A percentile compares a stretch with the other conserved stretches of the same genome.
phyloP scores from a whole-genome alignment of 371 early-diverging fungal genomes.

The Parasitella parasitica region DNA sequence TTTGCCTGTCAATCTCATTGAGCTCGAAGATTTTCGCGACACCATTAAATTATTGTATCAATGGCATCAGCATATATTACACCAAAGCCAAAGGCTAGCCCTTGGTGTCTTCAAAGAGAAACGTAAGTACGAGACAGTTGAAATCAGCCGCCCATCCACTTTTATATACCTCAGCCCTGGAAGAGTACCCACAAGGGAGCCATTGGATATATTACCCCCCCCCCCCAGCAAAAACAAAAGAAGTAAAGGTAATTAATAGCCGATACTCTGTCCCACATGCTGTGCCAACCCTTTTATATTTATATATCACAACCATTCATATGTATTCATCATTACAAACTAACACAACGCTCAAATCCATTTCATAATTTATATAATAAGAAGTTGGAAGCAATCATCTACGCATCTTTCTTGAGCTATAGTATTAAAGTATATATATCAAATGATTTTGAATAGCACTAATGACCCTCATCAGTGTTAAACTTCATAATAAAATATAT shows the following conservation, averaged over 20 bases:
- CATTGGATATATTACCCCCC: slow-evolving; percentile 13
- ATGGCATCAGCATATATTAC: slow-evolving; percentile 16
- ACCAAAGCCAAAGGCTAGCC: slow-evolving; percentile 14
- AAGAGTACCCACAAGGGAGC: slow-evolving; percentile 12
- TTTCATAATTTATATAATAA: too few relatives aligned
- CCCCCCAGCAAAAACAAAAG: slow-evolving; percentile 6
- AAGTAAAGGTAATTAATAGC: slow-evolving; percentile 6
- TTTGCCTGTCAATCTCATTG: not conserved
- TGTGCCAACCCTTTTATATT: slow-evolving; percentile 14
- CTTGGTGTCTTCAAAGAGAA: slow-evolving; percentile 20
- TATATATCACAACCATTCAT: slow-evolving; percentile 9
- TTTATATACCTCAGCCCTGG: slow-evolving; percentile 16
- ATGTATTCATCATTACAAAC: not conserved
- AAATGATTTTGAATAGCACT: too few relatives aligned
- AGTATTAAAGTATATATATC: too few relatives aligned
- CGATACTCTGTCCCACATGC: slow-evolving; percentile 8
- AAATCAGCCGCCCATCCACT: slow-evolving; percentile 10
- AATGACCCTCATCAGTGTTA: too few relatives aligned
- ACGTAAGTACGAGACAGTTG: slow-evolving; percentile 18
- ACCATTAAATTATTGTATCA: slow-evolving; percentile 17
- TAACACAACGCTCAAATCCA: too few relatives aligned
- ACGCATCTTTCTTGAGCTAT: too few relatives aligned
- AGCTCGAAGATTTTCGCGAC: slow-evolving; percentile 11
- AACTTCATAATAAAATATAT: too few relatives aligned
- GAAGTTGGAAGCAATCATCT: too few relatives aligned